Evolutionary conservation across 75 land plant genomes (phyloP).

Genomic region (Selaginella tamariscina): DNA sequence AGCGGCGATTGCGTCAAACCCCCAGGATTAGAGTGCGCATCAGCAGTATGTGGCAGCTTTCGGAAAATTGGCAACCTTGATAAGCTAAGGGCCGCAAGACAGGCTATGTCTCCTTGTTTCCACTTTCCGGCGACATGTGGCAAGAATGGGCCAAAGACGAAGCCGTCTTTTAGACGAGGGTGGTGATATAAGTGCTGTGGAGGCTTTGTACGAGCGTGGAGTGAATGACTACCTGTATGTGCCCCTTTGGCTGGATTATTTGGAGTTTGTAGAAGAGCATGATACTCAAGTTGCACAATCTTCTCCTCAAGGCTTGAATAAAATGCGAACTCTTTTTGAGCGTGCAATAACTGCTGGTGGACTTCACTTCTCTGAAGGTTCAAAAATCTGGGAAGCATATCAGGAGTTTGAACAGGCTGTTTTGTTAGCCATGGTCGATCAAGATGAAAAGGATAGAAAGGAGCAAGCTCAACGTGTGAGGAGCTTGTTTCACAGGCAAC

Average conservation of each 20-base stretch:
- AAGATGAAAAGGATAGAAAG: slow-evolving; percentile 50
- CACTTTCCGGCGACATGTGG: slow-evolving; percentile 78
- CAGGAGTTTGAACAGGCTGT: slow-evolving; percentile 74
- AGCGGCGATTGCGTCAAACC: no score
- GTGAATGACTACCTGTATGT: slow-evolving; percentile 80
- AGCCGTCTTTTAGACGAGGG: slow-evolving; percentile 41
- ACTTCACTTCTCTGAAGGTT: slow-evolving; percentile 65
- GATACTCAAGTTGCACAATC: slow-evolving; percentile 47
- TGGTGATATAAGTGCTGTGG: slow-evolving; percentile 39
- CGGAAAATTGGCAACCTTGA: slow-evolving; percentile 58
- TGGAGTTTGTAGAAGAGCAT: slow-evolving; percentile 62
- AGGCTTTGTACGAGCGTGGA: slow-evolving; percentile 63
- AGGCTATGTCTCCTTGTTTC: slow-evolving; percentile 72
- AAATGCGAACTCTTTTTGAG: slow-evolving; percentile 69
- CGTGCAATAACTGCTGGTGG: slow-evolving; percentile 81
- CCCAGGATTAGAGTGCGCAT: no score
- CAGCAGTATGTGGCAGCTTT: slow-evolving; percentile 64
- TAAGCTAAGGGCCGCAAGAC: slow-evolving; percentile 76
- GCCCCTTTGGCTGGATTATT: slow-evolving; percentile 80
- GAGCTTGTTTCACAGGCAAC: slow-evolving; percentile 63
- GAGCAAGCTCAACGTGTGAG: slow-evolving; percentile 59
- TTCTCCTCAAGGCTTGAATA: slow-evolving; percentile 42
- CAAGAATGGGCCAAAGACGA: slow-evolving; percentile 93
- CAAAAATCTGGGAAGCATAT: slow-evolving; percentile 71
- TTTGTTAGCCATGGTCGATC: slow-evolving; percentile 40